These are phyloP conservation scores for Rhipidocladum racemiflorum DNA, from an alignment of 176 grass and related monocot species.

Conservation along the genomic window DNA sequence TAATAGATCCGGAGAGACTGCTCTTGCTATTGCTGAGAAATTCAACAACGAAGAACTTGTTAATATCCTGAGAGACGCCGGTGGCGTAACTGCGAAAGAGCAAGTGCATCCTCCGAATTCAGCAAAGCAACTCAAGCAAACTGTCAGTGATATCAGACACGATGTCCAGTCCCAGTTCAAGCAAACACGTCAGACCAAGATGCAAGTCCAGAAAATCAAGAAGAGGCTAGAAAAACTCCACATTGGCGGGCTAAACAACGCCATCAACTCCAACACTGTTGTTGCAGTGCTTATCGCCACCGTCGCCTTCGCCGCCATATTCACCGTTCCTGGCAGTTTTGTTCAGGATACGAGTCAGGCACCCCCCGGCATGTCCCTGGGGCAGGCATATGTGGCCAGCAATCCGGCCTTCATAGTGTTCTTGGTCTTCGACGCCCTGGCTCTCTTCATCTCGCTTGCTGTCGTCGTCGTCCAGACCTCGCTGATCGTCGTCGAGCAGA, in stretches of 20 bases:
- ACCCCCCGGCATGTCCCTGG: slow-evolving; percentile 36
- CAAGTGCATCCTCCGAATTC: slow-evolving; percentile 57
- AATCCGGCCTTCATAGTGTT: slow-evolving; percentile 78
- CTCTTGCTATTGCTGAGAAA: slow-evolving; percentile 74
- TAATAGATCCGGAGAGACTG: slow-evolving; percentile 71
- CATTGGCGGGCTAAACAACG: slow-evolving; percentile 84
- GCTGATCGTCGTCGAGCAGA: slow-evolving; percentile 86
- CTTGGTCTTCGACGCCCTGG: slow-evolving; percentile 75
- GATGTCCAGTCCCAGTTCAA: slow-evolving; percentile 82
- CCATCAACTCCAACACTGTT: slow-evolving; percentile 93
- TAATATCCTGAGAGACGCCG: slow-evolving; percentile 53
- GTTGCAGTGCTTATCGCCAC: slow-evolving; percentile 94
- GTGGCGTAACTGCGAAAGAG: slow-evolving; percentile 57
- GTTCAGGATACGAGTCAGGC: slow-evolving; percentile 17
- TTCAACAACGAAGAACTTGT: slow-evolving; percentile 62
- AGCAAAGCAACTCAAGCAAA: slow-evolving; percentile 83
- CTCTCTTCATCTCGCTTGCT: slow-evolving; percentile 83
- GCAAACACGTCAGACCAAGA: slow-evolving; percentile 76
- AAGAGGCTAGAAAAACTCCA: slow-evolving; percentile 80
- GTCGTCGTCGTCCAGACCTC: slow-evolving; percentile 91
- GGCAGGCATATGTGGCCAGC: slow-evolving; percentile 65
- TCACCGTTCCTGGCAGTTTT: slow-evolving; percentile 76
- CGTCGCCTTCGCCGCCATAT: slow-evolving; percentile 84
- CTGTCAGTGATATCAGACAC: slow-evolving; percentile 86
- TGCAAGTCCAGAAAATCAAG: slow-evolving; percentile 82